Conservation (phyloP, 768 basidiomycete species). For the Pleurotus sapidus region DNA sequence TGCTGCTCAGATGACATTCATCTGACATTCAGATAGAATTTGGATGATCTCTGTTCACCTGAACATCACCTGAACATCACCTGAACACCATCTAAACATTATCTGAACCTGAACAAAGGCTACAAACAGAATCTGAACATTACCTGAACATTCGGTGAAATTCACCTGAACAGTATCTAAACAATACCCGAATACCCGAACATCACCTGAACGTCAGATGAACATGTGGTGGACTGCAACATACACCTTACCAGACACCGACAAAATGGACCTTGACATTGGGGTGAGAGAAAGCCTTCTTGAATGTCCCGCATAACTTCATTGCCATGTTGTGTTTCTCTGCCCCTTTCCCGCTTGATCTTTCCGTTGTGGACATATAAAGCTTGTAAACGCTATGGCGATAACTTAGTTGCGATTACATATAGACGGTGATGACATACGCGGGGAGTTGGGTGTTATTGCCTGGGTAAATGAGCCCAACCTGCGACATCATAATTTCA, state of each 20-base stretch:
- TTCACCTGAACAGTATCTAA: neutral
- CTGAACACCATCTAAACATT: no score
- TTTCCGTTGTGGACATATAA: constrained; percentile 18
- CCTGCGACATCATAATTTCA: constrained; percentile 18
- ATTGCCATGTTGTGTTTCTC: neutral
- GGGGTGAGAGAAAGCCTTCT: constrained; percentile 14
- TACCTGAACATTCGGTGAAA: no score
- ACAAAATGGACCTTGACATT: constrained; percentile 39
- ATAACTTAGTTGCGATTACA: neutral
- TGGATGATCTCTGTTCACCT: no score
- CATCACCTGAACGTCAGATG: no score
- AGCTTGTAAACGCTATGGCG: constrained; percentile 33
- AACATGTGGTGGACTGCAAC: no score
- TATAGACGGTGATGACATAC: constrained; percentile 12
- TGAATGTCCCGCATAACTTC: constrained; percentile 12
- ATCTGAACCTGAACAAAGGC: no score
- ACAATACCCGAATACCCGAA: no score
- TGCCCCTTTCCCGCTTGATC: neutral
- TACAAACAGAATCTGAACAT: no score
- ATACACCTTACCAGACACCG: constrained; percentile 33
- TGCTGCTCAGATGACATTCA: no score
- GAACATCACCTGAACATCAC: no score
- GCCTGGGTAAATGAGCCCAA: constrained; percentile 37
- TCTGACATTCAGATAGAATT: no score
- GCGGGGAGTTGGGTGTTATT: constrained; percentile 38